These are phyloP conservation scores for Asterophora parasitica DNA, from an alignment of 768 basidiomycete genomes.

Conservation along the genomic window DNA sequence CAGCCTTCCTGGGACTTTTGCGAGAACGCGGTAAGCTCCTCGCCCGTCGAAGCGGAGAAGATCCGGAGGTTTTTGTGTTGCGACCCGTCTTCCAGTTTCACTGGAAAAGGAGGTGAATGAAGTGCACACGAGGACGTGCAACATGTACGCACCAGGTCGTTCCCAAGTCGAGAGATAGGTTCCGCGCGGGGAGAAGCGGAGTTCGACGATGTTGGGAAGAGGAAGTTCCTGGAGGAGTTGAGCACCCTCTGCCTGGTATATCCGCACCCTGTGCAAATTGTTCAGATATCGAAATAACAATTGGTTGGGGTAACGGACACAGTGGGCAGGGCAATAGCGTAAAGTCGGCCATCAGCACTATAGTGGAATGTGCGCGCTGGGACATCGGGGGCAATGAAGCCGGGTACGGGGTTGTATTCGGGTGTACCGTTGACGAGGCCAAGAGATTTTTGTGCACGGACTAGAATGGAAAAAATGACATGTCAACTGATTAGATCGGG, in stretches of 20 bases:
- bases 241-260: constrained; percentile 71
- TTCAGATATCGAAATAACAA: constrained; percentile 6
- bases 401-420: constrained; percentile 59
- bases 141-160: constrained; percentile 55
- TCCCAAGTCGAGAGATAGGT: constrained; percentile 96
- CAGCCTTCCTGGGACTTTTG: constrained; percentile 92
- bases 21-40: constrained; percentile 81
- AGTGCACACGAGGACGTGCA: not conserved
- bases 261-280: constrained; percentile 51
- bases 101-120: constrained; percentile 22
- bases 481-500: constrained; percentile 15
- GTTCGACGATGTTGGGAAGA: constrained; percentile 72
- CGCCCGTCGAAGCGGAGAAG: constrained; percentile 81
- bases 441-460: constrained; percentile 91
- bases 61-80: constrained; percentile 94
- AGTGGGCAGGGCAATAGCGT: constrained; percentile 76
- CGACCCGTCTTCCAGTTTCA: constrained; percentile 83
- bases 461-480: constrained; percentile 33
- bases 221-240: constrained; percentile 71
- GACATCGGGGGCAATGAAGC: constrained; percentile 62
- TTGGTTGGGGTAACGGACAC: constrained; percentile 44
- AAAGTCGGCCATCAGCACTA: constrained; percentile 82
- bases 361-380: constrained; percentile 76
- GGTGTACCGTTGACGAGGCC: constrained; percentile 84
- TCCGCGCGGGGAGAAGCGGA: constrained; percentile 90